Conservation (phyloP, 1,139 yeast genomes). For the Petasospora fabianii region DNA sequence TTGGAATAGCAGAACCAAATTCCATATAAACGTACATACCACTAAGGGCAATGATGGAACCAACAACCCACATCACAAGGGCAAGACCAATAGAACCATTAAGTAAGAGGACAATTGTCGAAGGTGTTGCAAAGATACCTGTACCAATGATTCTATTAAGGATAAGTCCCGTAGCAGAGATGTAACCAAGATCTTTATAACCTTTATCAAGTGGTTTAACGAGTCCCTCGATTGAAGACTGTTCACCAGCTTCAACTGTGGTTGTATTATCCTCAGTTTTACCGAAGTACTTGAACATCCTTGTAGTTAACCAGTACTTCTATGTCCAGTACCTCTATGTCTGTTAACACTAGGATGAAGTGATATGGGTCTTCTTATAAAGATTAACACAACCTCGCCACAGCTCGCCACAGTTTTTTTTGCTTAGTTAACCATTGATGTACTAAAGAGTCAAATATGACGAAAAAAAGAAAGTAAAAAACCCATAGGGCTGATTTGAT, state of each 20-base stretch:
- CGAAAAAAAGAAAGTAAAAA: too few relatives aligned
- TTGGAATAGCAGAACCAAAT: slow-evolving; percentile 79
- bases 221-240: background rate
- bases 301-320: too few relatives aligned
- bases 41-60: slow-evolving; percentile 66
- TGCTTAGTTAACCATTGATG: too few relatives aligned
- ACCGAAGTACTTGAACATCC: too few relatives aligned
- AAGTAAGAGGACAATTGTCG: slow-evolving; percentile 59
- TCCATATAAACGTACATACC: slow-evolving; percentile 80
- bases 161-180: slow-evolving; percentile 39
- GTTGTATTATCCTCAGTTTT: too few relatives aligned
- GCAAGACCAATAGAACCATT: slow-evolving; percentile 77
- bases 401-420: too few relatives aligned
- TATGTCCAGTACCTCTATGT: too few relatives aligned
- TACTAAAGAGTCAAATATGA: too few relatives aligned
- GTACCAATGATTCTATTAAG: slow-evolving; percentile 85
- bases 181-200: slow-evolving; percentile 27
- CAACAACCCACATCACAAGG: slow-evolving; percentile 72
- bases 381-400: too few relatives aligned
- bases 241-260: background rate
- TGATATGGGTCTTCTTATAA: too few relatives aligned
- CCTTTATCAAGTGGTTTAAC: slow-evolving; percentile 26
- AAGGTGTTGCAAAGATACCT: slow-evolving; percentile 82
- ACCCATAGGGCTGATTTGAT: too few relatives aligned
- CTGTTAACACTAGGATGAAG: too few relatives aligned